A percentile compares a stretch with the other conserved stretches of the same genome.
These are phyloP conservation scores for Penicillium olsonii DNA, from an alignment of 2,329 filamentous ascomycete species.

Conservation along the genomic window DNA sequence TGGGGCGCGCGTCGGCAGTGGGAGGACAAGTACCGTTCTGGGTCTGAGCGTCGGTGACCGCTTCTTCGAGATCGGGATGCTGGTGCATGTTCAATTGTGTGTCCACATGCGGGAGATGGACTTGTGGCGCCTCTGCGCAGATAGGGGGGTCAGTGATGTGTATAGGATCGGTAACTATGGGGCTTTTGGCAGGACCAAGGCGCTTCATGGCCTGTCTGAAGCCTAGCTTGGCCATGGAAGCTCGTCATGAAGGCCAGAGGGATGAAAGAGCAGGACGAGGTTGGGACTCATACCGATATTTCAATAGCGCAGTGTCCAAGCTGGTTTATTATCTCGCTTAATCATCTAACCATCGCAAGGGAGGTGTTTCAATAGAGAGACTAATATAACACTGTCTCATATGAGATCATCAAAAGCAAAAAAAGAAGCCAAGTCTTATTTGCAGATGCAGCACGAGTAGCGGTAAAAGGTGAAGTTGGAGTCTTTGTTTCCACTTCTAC, in stretches of 20 bases:
- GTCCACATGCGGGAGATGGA: slow-evolving; percentile 44
- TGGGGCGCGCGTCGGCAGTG: slow-evolving; percentile 4
- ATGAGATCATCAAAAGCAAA: neutral
- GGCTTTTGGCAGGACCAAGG: slow-evolving; percentile 13
- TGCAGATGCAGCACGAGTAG: neutral
- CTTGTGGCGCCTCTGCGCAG: slow-evolving; percentile 33
- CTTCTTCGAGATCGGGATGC: slow-evolving; percentile 38
- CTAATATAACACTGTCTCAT: slow-evolving; percentile 1
- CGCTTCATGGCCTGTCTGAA: slow-evolving; percentile 31
- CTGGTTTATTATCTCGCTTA: slow-evolving; percentile 10
- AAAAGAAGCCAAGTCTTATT: neutral
- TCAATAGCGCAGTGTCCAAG: neutral
- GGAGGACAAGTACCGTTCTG: slow-evolving; percentile 22
- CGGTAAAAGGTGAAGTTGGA: slow-evolving; percentile 5
- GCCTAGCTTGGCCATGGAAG: slow-evolving; percentile 27
- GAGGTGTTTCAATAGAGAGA: slow-evolving; percentile 3
- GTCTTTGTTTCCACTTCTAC: slow-evolving; percentile 6
- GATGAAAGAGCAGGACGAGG: slow-evolving; percentile 5
- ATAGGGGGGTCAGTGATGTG: slow-evolving; percentile 29
- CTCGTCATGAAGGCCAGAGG: slow-evolving; percentile 12
- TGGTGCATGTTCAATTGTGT: slow-evolving; percentile 47
- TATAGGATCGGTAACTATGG: slow-evolving; percentile 6
- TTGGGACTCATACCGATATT: slow-evolving; percentile 9
- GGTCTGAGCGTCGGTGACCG: slow-evolving; percentile 21
- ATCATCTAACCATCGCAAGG: slow-evolving; percentile 13